Evolutionary conservation across 495 filamentous ascomycete genomes (phyloP).

Genomic region (Hamigera avellanea): DNA sequence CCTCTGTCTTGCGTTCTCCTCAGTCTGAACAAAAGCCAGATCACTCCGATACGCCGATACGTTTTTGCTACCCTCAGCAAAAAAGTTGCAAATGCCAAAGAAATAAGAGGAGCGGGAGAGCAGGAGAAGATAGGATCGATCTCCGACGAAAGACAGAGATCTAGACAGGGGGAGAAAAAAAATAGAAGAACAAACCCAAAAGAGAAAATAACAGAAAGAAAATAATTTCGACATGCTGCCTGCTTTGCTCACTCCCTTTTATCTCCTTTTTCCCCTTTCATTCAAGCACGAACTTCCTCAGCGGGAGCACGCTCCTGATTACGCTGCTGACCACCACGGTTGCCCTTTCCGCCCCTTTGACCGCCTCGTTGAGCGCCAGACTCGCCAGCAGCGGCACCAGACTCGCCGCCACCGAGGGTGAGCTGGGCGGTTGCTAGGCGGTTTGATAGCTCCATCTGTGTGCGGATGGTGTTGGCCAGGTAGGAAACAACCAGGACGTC

Average conservation of each 20-base stretch:
- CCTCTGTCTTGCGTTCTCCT: slow-evolving; percentile 9
- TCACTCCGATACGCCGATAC: slow-evolving; percentile 30
- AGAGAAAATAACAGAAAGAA: slow-evolving; percentile 9
- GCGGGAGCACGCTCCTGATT: slow-evolving; percentile 18
- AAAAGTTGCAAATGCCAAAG: slow-evolving; percentile 3
- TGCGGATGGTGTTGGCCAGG: slow-evolving; percentile 95
- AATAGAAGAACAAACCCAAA: slow-evolving; percentile 7
- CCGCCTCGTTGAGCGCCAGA: slow-evolving; percentile 12
- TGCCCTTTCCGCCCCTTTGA: slow-evolving; percentile 39
- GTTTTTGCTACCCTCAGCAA: slow-evolving; percentile 2
- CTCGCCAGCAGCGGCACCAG: slow-evolving; percentile 22
- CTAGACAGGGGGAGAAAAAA: background rate
- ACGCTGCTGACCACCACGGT: slow-evolving; percentile 35
- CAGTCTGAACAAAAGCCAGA: slow-evolving; percentile 22
- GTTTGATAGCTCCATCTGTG: slow-evolving; percentile 96
- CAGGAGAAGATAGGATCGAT: slow-evolving; percentile 1
- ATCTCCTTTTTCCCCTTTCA: slow-evolving; percentile 13
- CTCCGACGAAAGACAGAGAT: too few species aligned
- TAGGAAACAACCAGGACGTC: slow-evolving; percentile 95
- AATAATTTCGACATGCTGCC: slow-evolving; percentile 14
- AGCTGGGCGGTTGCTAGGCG: slow-evolving; percentile 78
- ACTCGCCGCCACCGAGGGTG: slow-evolving; percentile 45
- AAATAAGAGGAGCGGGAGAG: slow-evolving; percentile 5
- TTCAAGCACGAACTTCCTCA: slow-evolving; percentile 30
- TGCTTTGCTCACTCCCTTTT: too few species aligned